phyloP scores from a whole-genome alignment of 148 eudicot species.

The Cornus florida region DNA sequence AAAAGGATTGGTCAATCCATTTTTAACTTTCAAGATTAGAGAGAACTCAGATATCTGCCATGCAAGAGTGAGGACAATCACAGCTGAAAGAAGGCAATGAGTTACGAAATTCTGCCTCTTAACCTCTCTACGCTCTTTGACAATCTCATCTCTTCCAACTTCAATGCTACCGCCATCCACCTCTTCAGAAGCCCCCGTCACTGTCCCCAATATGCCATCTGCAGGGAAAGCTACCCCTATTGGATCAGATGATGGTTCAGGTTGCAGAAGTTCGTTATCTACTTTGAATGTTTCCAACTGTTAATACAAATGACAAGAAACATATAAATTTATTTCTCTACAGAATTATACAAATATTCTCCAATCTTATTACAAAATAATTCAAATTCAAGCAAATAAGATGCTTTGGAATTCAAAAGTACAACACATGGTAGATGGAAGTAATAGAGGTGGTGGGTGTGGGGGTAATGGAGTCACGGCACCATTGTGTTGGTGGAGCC shows the following conservation, averaged over 20 bases:
- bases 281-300: slow-evolving; percentile 44
- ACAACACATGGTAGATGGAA: neutral
- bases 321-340: neutral
- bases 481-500: no score
- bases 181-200: slow-evolving; percentile 7
- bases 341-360: neutral
- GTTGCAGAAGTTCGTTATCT: slow-evolving; percentile 17
- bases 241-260: slow-evolving; percentile 21
- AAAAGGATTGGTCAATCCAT: slow-evolving; percentile 51
- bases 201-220: slow-evolving; percentile 9
- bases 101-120: slow-evolving; percentile 67
- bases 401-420: no score
- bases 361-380: no score
- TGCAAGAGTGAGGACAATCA: slow-evolving; percentile 54
- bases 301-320: neutral
- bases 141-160: slow-evolving; percentile 29
- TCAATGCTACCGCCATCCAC: neutral
- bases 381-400: neutral
- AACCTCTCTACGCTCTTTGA: slow-evolving; percentile 54
- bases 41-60: slow-evolving; percentile 75
- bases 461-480: no score
- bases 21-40: slow-evolving; percentile 45
- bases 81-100: slow-evolving; percentile 59
- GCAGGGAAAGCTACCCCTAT: slow-evolving; percentile 16
- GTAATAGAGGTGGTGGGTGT: no score